Conservation (phyloP, 192 early-diverging fungal genomes). For the Coemansia pectinata region DNA sequence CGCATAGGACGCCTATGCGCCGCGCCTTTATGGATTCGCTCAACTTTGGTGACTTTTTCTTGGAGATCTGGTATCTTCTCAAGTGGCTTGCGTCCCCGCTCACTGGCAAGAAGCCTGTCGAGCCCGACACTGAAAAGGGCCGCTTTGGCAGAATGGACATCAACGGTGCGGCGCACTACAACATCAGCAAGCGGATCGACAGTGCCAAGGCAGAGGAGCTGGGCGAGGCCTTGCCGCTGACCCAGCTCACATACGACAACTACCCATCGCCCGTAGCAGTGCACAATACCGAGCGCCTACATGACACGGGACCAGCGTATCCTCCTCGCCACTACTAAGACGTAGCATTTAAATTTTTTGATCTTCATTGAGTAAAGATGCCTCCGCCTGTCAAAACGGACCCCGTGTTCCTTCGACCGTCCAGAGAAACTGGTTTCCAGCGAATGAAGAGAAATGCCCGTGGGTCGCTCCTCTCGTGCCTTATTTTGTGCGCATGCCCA, state of each 20-base stretch:
- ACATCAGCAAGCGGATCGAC: slow-evolving; percentile 29
- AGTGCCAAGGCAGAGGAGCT: slow-evolving; percentile 18
- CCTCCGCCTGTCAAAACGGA: background rate
- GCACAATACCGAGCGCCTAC: slow-evolving; percentile 6
- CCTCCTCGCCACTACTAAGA: background rate
- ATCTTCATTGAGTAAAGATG: background rate
- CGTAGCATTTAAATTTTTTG: no score
- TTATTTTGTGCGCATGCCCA: background rate
- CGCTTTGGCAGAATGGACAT: slow-evolving; percentile 56
- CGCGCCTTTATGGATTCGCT: slow-evolving; percentile 54
- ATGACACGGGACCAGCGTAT: background rate
- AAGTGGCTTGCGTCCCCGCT: slow-evolving; percentile 40
- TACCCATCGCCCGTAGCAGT: slow-evolving; percentile 3
- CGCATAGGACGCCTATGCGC: slow-evolving; percentile 43
- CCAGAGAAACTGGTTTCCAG: background rate
- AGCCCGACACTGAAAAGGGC: slow-evolving; percentile 49
- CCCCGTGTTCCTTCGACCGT: background rate
- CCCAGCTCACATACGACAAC: slow-evolving; percentile 16
- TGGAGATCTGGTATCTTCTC: slow-evolving; percentile 51
- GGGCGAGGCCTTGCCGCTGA: slow-evolving; percentile 39
- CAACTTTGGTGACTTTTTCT: slow-evolving; percentile 52
- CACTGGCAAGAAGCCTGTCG: slow-evolving; percentile 25
- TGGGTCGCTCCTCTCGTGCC: background rate
- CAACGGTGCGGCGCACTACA: slow-evolving; percentile 48
- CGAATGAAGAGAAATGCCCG: background rate